Percentiles rank a stretch among this genome's conserved stretches.
Conservation (phyloP, 2,329 filamentous ascomycete genomes). For the Penicillium thymicola region DNA sequence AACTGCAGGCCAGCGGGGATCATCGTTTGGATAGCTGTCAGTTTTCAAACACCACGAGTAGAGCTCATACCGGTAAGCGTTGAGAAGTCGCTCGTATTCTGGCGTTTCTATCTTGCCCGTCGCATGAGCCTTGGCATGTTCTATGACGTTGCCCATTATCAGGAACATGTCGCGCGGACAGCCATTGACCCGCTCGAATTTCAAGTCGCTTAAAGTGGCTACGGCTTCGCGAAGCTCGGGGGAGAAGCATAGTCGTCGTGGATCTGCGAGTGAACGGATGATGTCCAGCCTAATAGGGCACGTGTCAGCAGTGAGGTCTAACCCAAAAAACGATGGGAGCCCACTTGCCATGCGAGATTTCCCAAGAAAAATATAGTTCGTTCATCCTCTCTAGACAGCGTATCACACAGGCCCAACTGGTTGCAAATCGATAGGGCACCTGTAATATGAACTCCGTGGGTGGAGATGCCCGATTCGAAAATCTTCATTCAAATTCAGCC, state of each 20-base stretch:
- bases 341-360: conserved; percentile 28
- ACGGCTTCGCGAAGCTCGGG: conserved; percentile 27
- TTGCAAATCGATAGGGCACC: conserved; percentile 34
- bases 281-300: conserved; percentile 28
- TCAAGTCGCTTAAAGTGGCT: conserved; percentile 21
- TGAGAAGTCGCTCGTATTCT: conserved; percentile 4
- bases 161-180: conserved; percentile 31
- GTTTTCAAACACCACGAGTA: conserved; percentile 22
- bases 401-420: conserved; percentile 23
- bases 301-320: background rate
- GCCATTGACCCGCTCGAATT: conserved; percentile 31
- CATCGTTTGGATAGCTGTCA: conserved; percentile 22
- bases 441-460: conserved; percentile 32
- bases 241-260: conserved; percentile 29
- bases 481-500: conserved; percentile 20
- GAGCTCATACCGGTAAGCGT: conserved; percentile 14
- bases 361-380: conserved; percentile 31
- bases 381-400: conserved; percentile 22
- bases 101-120: conserved; percentile 7
- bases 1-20: conserved; percentile 24
- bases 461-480: conserved; percentile 31
- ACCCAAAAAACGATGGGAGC: background rate
- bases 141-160: conserved; percentile 27
- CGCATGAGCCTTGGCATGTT: conserved; percentile 27
- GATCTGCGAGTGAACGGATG: conserved; percentile 27